Base-by-base conservation (phyloP, 345 rosid species). In the Populus pruinosa region DNA sequence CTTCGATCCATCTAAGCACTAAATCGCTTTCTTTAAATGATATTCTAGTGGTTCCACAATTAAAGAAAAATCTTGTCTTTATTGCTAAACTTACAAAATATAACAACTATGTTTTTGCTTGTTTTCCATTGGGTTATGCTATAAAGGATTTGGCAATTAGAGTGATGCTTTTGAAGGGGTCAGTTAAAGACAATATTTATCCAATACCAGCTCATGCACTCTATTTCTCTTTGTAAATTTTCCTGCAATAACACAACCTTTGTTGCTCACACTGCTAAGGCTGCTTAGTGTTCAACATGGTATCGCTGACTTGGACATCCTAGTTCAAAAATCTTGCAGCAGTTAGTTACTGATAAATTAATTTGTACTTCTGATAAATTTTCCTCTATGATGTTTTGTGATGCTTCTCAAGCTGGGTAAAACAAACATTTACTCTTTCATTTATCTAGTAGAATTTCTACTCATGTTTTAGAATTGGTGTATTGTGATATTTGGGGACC, bases 171-270 rank as follows among this genome's bases (percentile, higher is more conserved):
- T 62, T 62, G 67, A 62, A 62, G 2, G 33, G 33, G 2, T 2
- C 35, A 27, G 33, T 62, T 62, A 62, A 11, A 62, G 67, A 13
- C 27, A 62, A 62, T 27, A 17, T 62, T 0, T 62, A 25, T 62
- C 14, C 33, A 5, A 62, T 62, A 23, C 67, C 35, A n/a, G 33
- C 33, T 25, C 14, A 62, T n/a, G 17, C 27, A n/a, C 14, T 62
- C 6, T 9, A 3, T 6, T 5, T 10, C 18, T 0, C 4, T n/a
- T n/a, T 0, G 0, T 0, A 27, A 5, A 27, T n/a, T 62, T 0
- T 5, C 27, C 0, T 62, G 18, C 3, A 0, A 62, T 10, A 27
- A 10, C 0, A 0, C 5, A 0, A 25, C 23, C 10, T 55, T 55
- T 16, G 0, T 9, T 25, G 67, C 6, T 25, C 5, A 8, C 8